These are phyloP conservation scores for Vitis amurensis DNA, from an alignment of 164 flowering plant genomes.

Conservation along the genomic window DNA sequence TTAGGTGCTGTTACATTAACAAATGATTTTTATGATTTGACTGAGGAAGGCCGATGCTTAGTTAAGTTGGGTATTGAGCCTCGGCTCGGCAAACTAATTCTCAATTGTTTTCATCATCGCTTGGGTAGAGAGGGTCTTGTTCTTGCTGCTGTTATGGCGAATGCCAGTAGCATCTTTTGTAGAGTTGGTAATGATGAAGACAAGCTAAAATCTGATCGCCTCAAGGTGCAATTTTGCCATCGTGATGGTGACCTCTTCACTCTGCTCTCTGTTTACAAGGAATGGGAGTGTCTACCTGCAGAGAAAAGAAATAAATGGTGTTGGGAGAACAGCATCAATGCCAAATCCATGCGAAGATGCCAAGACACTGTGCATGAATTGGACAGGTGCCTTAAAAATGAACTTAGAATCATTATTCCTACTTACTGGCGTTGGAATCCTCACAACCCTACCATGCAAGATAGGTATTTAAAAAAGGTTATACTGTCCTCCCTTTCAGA, in stretches of 20 bases:
- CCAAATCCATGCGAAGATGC: slow-evolving; percentile 88
- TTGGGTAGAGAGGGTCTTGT: slow-evolving; percentile 85
- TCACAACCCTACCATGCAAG: slow-evolving; percentile 36
- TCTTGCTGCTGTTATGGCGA: slow-evolving; percentile 95
- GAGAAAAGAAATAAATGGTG: slow-evolving; percentile 75
- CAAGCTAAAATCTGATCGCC: slow-evolving; percentile 78
- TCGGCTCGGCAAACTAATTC: slow-evolving; percentile 80
- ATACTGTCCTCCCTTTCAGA: slow-evolving; percentile 79
- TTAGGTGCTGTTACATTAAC: slow-evolving; percentile 62
- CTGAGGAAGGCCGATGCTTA: slow-evolving; percentile 55
- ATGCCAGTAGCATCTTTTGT: slow-evolving; percentile 92
- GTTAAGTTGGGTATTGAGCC: slow-evolving; percentile 94
- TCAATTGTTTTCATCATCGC: slow-evolving; percentile 41
- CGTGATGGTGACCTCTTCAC: slow-evolving; percentile 87
- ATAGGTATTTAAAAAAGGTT: slow-evolving; percentile 49
- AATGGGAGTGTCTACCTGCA: slow-evolving; percentile 62
- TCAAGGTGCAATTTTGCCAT: slow-evolving; percentile 91
- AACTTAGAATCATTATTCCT: slow-evolving; percentile 60
- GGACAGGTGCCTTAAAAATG: slow-evolving; percentile 68
- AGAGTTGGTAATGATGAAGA: slow-evolving; percentile 78
- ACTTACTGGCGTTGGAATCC: slow-evolving; percentile 82
- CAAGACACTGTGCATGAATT: slow-evolving; percentile 73
- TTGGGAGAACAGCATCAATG: slow-evolving; percentile 94
- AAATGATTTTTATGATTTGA: slow-evolving; percentile 48
- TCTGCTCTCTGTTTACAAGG: slow-evolving; percentile 81